Percentiles rank a stretch among this genome's conserved stretches.
These are phyloP conservation scores for Lichenothelia convexa DNA, from an alignment of 495 filamentous ascomycete genomes.

Conservation along the genomic window DNA sequence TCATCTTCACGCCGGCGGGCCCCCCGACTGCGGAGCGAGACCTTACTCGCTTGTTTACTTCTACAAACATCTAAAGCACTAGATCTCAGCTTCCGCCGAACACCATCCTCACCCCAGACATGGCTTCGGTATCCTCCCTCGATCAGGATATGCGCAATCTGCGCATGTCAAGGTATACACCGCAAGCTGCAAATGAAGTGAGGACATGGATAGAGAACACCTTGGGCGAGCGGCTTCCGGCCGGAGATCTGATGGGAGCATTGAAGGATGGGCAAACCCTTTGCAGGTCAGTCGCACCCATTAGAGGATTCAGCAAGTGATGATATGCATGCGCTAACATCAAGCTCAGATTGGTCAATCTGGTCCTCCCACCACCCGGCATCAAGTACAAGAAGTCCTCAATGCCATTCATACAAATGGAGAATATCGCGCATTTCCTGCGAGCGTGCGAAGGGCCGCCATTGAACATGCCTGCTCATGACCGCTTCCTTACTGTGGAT, in stretches of 20 bases:
- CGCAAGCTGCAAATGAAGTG: conserved; percentile 73
- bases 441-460: conserved; percentile 68
- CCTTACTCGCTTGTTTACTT: neutral
- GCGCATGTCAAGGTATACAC: conserved; percentile 87
- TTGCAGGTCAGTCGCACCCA: conserved; percentile 49
- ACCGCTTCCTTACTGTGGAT: conserved; percentile 94
- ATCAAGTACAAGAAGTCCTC: conserved; percentile 64
- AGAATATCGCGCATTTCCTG: conserved; percentile 96
- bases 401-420: conserved; percentile 99
- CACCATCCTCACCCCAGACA: conserved; percentile 18
- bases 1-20: too few species aligned
- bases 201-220: conserved; percentile 73
- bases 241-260: conserved; percentile 60
- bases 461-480: conserved; percentile 75
- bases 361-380: conserved; percentile 56
- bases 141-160: conserved; percentile 90
- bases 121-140: conserved; percentile 88
- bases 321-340: conserved; percentile 4
- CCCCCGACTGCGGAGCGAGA: neutral
- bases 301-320: neutral
- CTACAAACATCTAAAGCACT: too few species aligned
- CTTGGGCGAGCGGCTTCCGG: conserved; percentile 51
- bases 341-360: conserved; percentile 53
- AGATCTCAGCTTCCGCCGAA: too few species aligned
- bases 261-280: conserved; percentile 80